Evolutionary conservation across 225 moss, liverwort and hornwort species (phyloP), one percentile per base, ranked within the genome.

Genomic region (Antitrichia curtipendula): DNA sequence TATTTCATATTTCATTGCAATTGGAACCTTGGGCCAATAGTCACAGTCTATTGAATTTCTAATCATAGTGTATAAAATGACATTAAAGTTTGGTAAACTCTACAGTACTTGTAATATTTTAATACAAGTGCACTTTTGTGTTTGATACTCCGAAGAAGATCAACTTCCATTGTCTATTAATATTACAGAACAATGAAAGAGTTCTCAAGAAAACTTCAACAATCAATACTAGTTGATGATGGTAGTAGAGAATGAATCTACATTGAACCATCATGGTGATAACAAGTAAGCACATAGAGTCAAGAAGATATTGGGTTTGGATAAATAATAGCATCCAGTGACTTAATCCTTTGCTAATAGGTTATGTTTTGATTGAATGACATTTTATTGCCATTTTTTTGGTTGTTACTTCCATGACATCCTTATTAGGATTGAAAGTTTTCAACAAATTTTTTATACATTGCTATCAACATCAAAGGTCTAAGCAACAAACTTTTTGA

Each of bases 211-310:
- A 13, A 68, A 40, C 38, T 69, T 41, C 8, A 41, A 41, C 16
- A 27, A 27, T 16, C 25, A 70, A 25, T 41, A n/a, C n/a, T n/a
- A 70, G 9, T 70, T 2, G 2, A 41, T 2, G 1, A 25, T 8
- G 4, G 1, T 27, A 43, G 16, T 71, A 71, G 1, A 43, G 1
- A 9, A 27, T 27, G 16, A 43, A 20, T 36, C 6, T 36, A 36
- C n/a, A 5, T 3, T 6, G 0, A 65, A 36, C 20, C 6, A 20
- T 6, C 0, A 2, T 2, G 1, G 34, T 38, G 24, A 69, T 8
- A 24, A 69, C 5, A 69, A 40, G 22, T 12, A 40, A 69, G 8
- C 3, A 24, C 14, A 8, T 15, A 14, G 5, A 15, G 0, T 41
- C 3, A 25, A 41, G 24, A 38, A 40, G 5, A 24, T 40, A 24